phyloP scores from a whole-genome alignment of 371 early-diverging fungal species.

The Capillidium rhysosporum region DNA sequence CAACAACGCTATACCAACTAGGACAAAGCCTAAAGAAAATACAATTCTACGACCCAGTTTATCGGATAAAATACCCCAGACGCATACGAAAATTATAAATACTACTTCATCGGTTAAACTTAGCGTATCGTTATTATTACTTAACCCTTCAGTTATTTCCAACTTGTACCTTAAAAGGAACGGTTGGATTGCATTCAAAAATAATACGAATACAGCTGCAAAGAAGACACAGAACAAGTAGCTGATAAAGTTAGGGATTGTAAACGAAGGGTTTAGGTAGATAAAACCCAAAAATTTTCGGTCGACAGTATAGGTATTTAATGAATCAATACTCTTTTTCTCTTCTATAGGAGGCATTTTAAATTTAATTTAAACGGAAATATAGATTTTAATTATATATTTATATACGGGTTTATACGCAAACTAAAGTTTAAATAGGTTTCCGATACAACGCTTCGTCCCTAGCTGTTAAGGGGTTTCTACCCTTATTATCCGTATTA shows the following conservation, averaged over 20 bases:
- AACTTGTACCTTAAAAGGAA: slow-evolving; percentile 13
- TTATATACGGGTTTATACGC: too few relatives aligned
- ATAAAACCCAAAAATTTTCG: too few relatives aligned
- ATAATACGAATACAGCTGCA: slow-evolving; percentile 30
- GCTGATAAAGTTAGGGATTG: slow-evolving; percentile 24
- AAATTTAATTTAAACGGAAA: too few relatives aligned
- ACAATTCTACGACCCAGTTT: slow-evolving; percentile 22
- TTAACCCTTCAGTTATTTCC: background rate
- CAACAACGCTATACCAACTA: slow-evolving; percentile 20
- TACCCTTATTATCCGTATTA: too few relatives aligned
- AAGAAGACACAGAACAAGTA: slow-evolving; percentile 28
- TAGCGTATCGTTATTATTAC: slow-evolving; percentile 16
- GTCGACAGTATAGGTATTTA: too few relatives aligned
- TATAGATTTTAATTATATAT: too few relatives aligned
- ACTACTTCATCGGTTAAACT: slow-evolving; percentile 40
- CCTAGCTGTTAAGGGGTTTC: too few relatives aligned
- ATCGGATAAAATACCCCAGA: slow-evolving; percentile 35
- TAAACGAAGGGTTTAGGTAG: too few relatives aligned
- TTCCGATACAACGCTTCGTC: too few relatives aligned
- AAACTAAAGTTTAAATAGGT: too few relatives aligned
- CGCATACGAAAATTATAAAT: slow-evolving; percentile 17
- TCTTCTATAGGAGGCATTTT: too few relatives aligned
- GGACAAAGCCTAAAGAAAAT: slow-evolving; percentile 22
- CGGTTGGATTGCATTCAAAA: slow-evolving; percentile 18
- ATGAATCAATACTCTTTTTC: too few relatives aligned